A percentile compares a stretch with the other conserved stretches of the same genome.
Conservation (phyloP, 805 yeast genomes). For the Schwanniomyces vanrijiae region DNA sequence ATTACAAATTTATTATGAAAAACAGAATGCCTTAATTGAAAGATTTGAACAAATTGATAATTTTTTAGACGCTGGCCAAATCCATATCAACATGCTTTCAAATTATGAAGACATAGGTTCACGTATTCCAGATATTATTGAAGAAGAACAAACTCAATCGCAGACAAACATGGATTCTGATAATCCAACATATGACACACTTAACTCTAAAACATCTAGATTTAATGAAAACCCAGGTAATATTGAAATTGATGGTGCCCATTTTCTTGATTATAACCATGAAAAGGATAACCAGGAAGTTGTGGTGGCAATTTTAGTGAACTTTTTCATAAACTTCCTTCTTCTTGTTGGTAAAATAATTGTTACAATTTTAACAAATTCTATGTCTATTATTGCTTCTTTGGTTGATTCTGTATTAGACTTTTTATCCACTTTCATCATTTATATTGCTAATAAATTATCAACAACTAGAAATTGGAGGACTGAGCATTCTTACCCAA, state of each 20-base stretch:
- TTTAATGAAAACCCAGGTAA: conserved; percentile 58
- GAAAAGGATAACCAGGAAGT: conserved; percentile 47
- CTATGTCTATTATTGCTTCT: conserved; percentile 77
- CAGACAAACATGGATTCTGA: background rate
- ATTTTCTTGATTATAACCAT: conserved; percentile 48
- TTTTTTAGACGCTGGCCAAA: conserved; percentile 64
- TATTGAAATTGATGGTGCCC: conserved; percentile 58
- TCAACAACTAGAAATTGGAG: conserved; percentile 48
- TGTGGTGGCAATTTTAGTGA: conserved; percentile 60
- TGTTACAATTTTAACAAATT: conserved; percentile 63
- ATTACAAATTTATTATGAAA: conserved; percentile 47
- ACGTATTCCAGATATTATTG: background rate
- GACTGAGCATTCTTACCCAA: conserved; percentile 53
- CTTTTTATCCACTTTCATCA: conserved; percentile 71
- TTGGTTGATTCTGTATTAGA: conserved; percentile 76
- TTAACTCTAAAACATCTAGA: conserved; percentile 23
- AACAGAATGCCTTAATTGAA: conserved; percentile 61
- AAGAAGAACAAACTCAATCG: conserved; percentile 1
- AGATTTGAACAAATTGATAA: conserved; percentile 60
- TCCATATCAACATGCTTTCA: conserved; percentile 62
- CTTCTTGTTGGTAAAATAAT: conserved; percentile 59
- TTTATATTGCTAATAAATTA: conserved; percentile 57
- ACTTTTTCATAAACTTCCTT: conserved; percentile 58
- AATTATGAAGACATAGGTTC: conserved; percentile 39
- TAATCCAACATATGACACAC: conserved; percentile 6